Base-by-base conservation (phyloP, 805 yeast genomes). In the Monosporozyma siamensis region DNA sequence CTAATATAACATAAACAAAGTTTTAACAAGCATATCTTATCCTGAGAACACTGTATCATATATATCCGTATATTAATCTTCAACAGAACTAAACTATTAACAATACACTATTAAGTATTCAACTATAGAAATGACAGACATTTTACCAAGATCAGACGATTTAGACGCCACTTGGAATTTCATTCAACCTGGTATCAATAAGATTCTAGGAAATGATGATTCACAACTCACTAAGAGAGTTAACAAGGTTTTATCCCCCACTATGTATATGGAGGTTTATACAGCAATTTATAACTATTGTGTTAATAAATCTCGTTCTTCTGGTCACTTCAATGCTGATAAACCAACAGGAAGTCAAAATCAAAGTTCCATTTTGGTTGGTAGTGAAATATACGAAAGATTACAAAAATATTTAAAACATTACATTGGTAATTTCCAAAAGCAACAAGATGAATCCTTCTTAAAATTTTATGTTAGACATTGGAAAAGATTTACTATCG, bases 221-320 rank as follows among this genome's bases (percentile, higher is more conserved):
- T 45, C 50, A 7, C 41, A 45, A 18, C 39, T 50, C 5, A 36
- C 48, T n/a, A 58, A 52, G 32, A 51, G 62, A 15, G 85, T 79
- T 34, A 74, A 77, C 47, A 76, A 77, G 44, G 80, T 82, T 3
- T 73, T 82, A 37, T 79, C 81, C 23, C 73, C 79, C 4, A 68
- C 78, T 36, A 76, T 82, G 80, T 88, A 86, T 64, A 85, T 88
- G 83, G 82, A 82, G 51, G 83, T 90, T 45, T 89, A 89, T 64
- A 86, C 96, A 1, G 90, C 94, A 4, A 82, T 90, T 48, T 90
- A 88, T 68, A 88, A 89, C 65, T 89, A 85, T 60, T 89, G 97
- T 68, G 89, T 87, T 35, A 80, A 81, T 54, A 80, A 81, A 50
- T 79, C 88, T 4, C 70, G 86, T 39, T 59, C 67, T 2, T 51